phyloP scores from a whole-genome alignment of 352 stramenopile species.

The Phytophthora sansomeana region DNA sequence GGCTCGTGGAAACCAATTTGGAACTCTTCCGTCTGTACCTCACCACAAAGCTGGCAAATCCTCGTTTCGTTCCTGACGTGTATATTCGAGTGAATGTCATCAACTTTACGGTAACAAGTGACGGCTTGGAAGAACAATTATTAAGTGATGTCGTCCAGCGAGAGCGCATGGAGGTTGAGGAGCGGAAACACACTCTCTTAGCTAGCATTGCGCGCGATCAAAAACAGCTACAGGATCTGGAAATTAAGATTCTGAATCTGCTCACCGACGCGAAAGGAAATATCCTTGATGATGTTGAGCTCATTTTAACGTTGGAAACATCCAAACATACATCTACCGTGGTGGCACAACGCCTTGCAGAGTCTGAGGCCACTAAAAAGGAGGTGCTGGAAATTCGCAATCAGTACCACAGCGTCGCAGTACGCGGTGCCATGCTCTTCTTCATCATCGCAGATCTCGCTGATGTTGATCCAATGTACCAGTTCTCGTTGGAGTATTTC shows the following conservation, averaged over 20 bases:
- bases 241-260: constrained; percentile 91
- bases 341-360: constrained; percentile 58
- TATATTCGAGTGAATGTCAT: constrained; percentile 94
- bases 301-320: constrained; percentile 68
- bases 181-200: constrained; percentile 85
- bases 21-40: constrained; percentile 90
- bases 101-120: constrained; percentile 94
- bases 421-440: constrained; percentile 72
- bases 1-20: constrained; percentile 73
- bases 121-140: constrained; percentile 91
- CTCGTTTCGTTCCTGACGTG: constrained; percentile 90
- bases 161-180: constrained; percentile 90
- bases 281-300: constrained; percentile 92
- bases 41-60: constrained; percentile 93
- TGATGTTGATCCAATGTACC: constrained; percentile 78
- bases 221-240: constrained; percentile 90
- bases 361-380: constrained; percentile 67
- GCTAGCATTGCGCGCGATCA: constrained; percentile 91
- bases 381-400: constrained; percentile 73
- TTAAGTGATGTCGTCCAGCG: constrained; percentile 88
- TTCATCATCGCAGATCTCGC: constrained; percentile 72
- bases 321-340: constrained; percentile 75
- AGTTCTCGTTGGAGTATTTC: constrained; percentile 85
- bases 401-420: constrained; percentile 63
- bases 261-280: constrained; percentile 89